Evolutionary conservation across 2,329 filamentous ascomycete species (phyloP).

Genomic region (Colletotrichum sansevieriae): DNA sequence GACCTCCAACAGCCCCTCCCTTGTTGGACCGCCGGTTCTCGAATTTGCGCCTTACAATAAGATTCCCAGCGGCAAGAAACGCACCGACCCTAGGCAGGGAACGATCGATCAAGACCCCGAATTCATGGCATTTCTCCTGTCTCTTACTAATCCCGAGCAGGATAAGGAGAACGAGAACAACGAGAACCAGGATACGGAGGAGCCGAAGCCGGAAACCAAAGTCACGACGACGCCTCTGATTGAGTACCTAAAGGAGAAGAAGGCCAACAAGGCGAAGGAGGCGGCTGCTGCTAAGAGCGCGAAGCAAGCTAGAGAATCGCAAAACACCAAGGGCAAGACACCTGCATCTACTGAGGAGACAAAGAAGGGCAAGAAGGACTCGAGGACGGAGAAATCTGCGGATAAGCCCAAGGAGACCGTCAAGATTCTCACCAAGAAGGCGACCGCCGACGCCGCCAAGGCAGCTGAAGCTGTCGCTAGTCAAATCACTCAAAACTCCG

Average conservation of each 20-base stretch:
- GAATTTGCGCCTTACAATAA: slow-evolving; percentile 90
- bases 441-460: slow-evolving; percentile 62
- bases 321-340: slow-evolving; percentile 62
- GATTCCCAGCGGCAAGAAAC: slow-evolving; percentile 79
- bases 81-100: slow-evolving; percentile 87
- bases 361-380: slow-evolving; percentile 71
- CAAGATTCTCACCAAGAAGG: slow-evolving; percentile 73
- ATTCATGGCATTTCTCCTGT: slow-evolving; percentile 93
- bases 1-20: slow-evolving; percentile 76
- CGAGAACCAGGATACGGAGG: slow-evolving; percentile 61
- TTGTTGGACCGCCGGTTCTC: slow-evolving; percentile 83
- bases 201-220: slow-evolving; percentile 67
- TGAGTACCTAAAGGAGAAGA: slow-evolving; percentile 92
- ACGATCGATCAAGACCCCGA: slow-evolving; percentile 97
- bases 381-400: slow-evolving; percentile 63
- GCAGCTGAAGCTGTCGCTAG: slow-evolving; percentile 58
- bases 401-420: slow-evolving; percentile 70
- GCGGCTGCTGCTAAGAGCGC: slow-evolving; percentile 64
- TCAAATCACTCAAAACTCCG: slow-evolving; percentile 53
- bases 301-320: slow-evolving; percentile 69
- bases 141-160: slow-evolving; percentile 77
- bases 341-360: slow-evolving; percentile 57
- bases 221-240: slow-evolving; percentile 89
- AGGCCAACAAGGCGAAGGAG: slow-evolving; percentile 78
- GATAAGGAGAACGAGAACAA: slow-evolving; percentile 61